These are phyloP conservation scores for Boletus pseudo-olivaceus DNA, from an alignment of 768 basidiomycete genomes.

Conservation along the genomic window DNA sequence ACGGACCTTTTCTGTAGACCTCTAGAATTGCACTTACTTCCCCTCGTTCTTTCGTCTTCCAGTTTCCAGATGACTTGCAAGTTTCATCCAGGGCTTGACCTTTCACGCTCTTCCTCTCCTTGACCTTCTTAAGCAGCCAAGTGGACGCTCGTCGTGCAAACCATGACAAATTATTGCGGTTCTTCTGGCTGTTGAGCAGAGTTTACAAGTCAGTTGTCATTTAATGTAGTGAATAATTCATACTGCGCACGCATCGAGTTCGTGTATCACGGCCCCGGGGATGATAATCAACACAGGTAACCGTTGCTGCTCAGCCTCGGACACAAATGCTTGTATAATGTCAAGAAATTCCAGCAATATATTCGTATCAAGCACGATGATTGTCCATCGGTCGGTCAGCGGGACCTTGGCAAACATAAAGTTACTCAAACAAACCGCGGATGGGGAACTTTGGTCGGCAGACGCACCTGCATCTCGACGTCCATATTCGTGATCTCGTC, in stretches of 20 bases:
- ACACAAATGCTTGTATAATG: conserved; percentile 59
- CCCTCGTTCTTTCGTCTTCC: conserved; percentile 48
- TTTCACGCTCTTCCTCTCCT: conserved; percentile 51
- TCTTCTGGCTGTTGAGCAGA: conserved; percentile 36
- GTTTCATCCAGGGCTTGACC: conserved; percentile 65
- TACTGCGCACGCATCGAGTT: conserved; percentile 64
- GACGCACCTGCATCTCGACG: conserved; percentile 69
- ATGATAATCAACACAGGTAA: conserved; percentile 63
- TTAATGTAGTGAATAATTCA: neutral
- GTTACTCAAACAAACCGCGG: neutral
- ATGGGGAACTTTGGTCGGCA: neutral
- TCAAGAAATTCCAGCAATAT: conserved; percentile 68
- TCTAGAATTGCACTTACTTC: conserved; percentile 34
- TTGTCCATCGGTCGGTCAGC: conserved; percentile 39
- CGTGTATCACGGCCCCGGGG: conserved; percentile 71
- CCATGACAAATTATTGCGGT: conserved; percentile 45
- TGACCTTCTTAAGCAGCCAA: conserved; percentile 63
- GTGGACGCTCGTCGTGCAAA: conserved; percentile 66
- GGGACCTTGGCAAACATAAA: conserved; percentile 34
- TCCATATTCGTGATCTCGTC: conserved; percentile 59
- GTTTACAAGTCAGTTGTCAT: neutral
- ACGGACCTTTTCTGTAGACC: neutral
- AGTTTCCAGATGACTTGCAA: conserved; percentile 55
- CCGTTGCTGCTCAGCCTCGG: conserved; percentile 48
- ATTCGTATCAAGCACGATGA: conserved; percentile 76